Percentiles rank a stretch among this genome's conserved stretches.
Conservation (phyloP, 129 eudicot genomes). For the Flaveria linearis region DNA sequence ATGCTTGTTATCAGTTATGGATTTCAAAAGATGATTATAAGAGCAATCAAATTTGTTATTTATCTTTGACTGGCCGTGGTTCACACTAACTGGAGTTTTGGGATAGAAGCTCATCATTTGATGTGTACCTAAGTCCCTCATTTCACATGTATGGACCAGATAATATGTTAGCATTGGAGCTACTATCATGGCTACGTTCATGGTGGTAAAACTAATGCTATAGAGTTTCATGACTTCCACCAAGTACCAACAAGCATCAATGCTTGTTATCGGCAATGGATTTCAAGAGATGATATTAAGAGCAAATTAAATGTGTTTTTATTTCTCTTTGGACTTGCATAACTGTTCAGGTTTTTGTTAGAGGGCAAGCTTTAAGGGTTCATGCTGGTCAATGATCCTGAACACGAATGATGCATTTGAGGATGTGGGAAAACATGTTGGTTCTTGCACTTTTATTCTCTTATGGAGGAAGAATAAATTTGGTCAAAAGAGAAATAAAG, state of each 20-base stretch:
- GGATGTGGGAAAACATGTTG: constrained; percentile 34
- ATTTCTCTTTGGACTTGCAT: constrained; percentile 32
- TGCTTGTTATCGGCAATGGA: constrained; percentile 18
- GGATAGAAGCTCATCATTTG: constrained; percentile 30
- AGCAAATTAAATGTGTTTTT: constrained; percentile 20
- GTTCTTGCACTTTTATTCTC: constrained; percentile 28
- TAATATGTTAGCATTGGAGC: constrained; percentile 3
- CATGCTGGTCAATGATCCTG: constrained; percentile 33
- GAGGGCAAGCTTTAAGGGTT: constrained; percentile 26
- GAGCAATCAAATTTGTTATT: constrained; percentile 20
- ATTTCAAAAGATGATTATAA: constrained; percentile 23
- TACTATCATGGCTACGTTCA: constrained; percentile 7
- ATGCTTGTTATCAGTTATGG: constrained; percentile 17
- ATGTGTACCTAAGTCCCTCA: constrained; percentile 4
- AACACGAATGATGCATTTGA: constrained; percentile 36
- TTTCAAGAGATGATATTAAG: constrained; percentile 23
- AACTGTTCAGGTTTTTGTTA: constrained; percentile 40
- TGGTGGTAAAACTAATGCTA: constrained; percentile 24
- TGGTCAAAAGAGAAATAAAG: constrained; percentile 25
- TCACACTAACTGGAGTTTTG: constrained; percentile 7
- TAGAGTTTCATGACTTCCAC: constrained; percentile 8
- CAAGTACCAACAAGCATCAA: constrained; percentile 18
- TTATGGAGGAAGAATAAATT: constrained; percentile 18
- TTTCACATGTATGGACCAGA: constrained; percentile 19
- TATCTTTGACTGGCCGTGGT: constrained; percentile 23